Evolutionary conservation across 768 basidiomycete genomes (phyloP).

Genomic region (Kwoniella botswanensis): DNA sequence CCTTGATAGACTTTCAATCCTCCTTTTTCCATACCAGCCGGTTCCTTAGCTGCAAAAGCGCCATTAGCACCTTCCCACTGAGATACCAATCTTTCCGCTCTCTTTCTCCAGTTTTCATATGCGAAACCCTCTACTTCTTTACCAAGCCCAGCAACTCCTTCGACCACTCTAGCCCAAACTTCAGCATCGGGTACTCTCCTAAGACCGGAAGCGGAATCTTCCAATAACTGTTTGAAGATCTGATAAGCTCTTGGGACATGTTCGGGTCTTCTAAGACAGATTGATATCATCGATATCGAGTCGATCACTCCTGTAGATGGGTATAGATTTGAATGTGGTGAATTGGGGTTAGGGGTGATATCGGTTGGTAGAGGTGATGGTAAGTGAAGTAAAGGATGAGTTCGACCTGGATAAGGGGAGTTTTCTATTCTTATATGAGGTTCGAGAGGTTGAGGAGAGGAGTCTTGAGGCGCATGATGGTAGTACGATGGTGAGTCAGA

Average conservation of each 20-base stretch:
- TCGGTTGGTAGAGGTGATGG: constrained; percentile 42
- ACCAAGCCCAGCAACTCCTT: constrained; percentile 41
- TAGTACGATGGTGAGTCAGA: constrained; percentile 27
- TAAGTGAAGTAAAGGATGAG: constrained; percentile 24
- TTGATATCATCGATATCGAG: constrained; percentile 51
- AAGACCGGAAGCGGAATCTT: constrained; percentile 31
- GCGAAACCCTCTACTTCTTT: constrained; percentile 59
- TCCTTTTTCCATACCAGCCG: constrained; percentile 32
- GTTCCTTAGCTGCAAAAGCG: constrained; percentile 13
- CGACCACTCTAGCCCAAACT: constrained; percentile 50
- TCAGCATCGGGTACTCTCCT: constrained; percentile 42
- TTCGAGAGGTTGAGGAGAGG: constrained; percentile 28
- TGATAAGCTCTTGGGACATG: constrained; percentile 51
- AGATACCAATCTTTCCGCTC: constrained; percentile 64
- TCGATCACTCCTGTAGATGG: constrained; percentile 53
- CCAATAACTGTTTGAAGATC: constrained; percentile 51
- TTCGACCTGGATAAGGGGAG: constrained; percentile 23
- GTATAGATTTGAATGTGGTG: constrained; percentile 41
- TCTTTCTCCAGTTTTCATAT: constrained; percentile 67
- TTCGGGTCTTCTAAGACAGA: constrained; percentile 53
- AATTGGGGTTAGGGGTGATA: constrained; percentile 16
- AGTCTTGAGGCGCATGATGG: constrained; percentile 22
- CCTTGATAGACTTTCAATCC: constrained; percentile 55
- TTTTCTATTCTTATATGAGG: constrained; percentile 20
- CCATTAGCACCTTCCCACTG: constrained; percentile 40